Conservation (phyloP, 2,329 filamentous ascomycete genomes). For the Chrysoporthe deuterocubensis region DNA sequence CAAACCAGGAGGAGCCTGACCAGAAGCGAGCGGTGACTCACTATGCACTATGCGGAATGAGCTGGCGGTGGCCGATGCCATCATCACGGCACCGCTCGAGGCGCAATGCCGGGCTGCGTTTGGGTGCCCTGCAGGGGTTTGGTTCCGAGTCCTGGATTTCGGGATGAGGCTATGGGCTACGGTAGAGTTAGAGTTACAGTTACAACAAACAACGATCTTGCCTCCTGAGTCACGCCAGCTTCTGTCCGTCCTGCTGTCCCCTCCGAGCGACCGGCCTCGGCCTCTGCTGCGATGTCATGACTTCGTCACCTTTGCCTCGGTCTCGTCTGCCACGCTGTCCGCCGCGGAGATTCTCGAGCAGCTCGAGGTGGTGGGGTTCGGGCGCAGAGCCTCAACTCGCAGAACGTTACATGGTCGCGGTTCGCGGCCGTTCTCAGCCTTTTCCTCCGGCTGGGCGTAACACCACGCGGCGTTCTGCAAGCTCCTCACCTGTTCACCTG, state of each 20-base stretch:
- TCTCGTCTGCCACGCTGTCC: conserved; percentile 37
- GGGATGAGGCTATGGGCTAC: too few relatives aligned
- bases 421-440: conserved; percentile 57
- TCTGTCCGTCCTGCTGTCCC: not conserved
- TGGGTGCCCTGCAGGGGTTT: not conserved
- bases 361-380: not conserved
- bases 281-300: conserved; percentile 6
- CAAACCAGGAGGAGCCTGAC: not conserved
- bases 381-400: conserved; percentile 42
- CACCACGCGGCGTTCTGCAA: conserved; percentile 64
- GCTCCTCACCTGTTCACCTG: conserved; percentile 42
- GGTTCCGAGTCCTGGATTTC: too few relatives aligned
- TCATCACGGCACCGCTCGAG: not conserved
- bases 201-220: too few relatives aligned
- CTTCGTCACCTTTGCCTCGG: conserved; percentile 37
- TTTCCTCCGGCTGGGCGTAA: conserved; percentile 55
- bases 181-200: too few relatives aligned
- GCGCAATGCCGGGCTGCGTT: not conserved
- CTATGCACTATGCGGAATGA: not conserved
- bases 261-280: not conserved
- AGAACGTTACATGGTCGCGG: conserved; percentile 61
- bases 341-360: not conserved
- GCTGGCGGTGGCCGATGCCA: conserved; percentile 2
- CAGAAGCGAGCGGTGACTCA: conserved; percentile 6
- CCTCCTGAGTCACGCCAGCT: not conserved